These are phyloP conservation scores for Theobroma cacao DNA, from an alignment of 345 rosid species.

Conservation along the genomic window DNA sequence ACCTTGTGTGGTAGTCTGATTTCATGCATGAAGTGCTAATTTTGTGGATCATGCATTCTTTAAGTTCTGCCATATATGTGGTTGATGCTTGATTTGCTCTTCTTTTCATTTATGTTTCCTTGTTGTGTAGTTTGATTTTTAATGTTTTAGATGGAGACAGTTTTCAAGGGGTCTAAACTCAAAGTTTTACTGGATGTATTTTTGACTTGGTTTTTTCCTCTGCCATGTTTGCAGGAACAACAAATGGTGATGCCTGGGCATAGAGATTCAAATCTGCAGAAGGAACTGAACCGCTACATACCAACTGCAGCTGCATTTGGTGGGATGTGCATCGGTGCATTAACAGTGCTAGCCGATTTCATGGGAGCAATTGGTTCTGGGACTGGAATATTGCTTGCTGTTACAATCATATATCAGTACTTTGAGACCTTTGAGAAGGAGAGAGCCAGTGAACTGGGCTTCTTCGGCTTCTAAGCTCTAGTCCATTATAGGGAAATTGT, in stretches of 20 bases:
- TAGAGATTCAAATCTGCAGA: slow-evolving; percentile 64
- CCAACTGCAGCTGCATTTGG: slow-evolving; percentile 82
- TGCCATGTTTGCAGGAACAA: slow-evolving; percentile 49
- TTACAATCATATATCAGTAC: slow-evolving; percentile 68
- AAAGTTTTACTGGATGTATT: not conserved
- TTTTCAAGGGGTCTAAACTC: not conserved
- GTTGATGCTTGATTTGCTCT: not conserved
- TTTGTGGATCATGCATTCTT: not conserved
- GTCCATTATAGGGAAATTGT: not conserved
- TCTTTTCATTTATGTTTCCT: not conserved
- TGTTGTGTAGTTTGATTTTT: too few species aligned
- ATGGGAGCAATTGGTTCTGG: slow-evolving; percentile 86
- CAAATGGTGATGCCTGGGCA: slow-evolving; percentile 90
- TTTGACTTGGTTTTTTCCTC: too few species aligned
- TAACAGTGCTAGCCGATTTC: slow-evolving; percentile 70
- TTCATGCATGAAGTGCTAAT: not conserved
- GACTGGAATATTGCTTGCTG: slow-evolving; percentile 72
- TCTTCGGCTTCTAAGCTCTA: slow-evolving; percentile 55
- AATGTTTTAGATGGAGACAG: not conserved
- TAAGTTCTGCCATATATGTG: not conserved
- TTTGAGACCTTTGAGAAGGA: slow-evolving; percentile 76
- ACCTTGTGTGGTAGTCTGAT: not conserved
- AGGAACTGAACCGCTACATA: slow-evolving; percentile 71
- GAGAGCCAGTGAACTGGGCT: slow-evolving; percentile 73
- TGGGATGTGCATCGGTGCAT: slow-evolving; percentile 78